These are phyloP conservation scores for Erythrobasidium hasegawianum DNA, from an alignment of 1,284 basidiomycete genomes.

Conservation along the genomic window DNA sequence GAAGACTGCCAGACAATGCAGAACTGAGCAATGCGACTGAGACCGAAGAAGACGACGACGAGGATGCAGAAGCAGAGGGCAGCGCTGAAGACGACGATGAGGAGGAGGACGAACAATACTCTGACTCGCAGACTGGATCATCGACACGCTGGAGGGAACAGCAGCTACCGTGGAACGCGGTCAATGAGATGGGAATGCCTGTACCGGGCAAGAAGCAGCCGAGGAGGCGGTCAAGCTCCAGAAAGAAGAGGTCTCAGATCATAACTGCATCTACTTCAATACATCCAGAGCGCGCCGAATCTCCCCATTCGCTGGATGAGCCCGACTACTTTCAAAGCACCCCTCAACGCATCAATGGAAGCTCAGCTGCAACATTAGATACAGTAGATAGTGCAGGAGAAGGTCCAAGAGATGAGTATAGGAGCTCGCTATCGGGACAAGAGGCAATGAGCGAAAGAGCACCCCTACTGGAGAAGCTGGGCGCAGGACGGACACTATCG, in stretches of 20 bases:
- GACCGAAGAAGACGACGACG: constrained; percentile 7
- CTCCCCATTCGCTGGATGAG: too few relatives aligned
- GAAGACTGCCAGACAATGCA: constrained; percentile 3
- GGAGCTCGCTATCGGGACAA: background rate
- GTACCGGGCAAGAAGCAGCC: constrained; percentile 30
- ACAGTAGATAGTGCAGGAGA: constrained; percentile 1
- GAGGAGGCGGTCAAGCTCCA: constrained; percentile 14
- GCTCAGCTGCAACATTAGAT: background rate
- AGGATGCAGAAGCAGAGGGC: constrained; percentile 37
- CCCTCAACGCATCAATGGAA: background rate
- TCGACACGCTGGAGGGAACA: constrained; percentile 1
- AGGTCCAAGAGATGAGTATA: too few relatives aligned
- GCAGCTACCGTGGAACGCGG: constrained; percentile 24
- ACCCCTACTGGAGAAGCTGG: constrained; percentile 14
- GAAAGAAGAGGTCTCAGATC: background rate
- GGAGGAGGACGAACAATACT: constrained; percentile 39
- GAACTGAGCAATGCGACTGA: background rate
- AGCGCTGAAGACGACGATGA: constrained; percentile 41
- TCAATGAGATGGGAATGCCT: constrained; percentile 24
- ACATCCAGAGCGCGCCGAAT: too few relatives aligned
- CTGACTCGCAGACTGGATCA: constrained; percentile 26
- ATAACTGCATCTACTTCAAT: too few relatives aligned
- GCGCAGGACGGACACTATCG: background rate
- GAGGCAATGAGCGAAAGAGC: constrained; percentile 4
- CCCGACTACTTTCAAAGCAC: too few relatives aligned